These are phyloP conservation scores for Psilocybe cyanescens DNA, from an alignment of 768 basidiomycete species.

Conservation along the genomic window DNA sequence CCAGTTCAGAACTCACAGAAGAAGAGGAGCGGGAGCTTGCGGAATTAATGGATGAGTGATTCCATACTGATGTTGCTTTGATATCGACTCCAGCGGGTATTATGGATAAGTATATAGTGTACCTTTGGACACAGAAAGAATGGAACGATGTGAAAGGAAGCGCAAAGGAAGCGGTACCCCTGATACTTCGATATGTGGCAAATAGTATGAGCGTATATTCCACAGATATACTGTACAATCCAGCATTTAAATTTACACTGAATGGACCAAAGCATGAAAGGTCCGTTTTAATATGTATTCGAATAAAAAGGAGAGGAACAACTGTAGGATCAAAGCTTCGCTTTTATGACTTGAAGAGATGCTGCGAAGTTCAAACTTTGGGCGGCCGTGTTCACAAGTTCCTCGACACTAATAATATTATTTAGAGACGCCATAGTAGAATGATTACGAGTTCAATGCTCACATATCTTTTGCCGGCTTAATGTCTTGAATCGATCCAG, in stretches of 20 bases:
- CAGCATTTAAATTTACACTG: no score
- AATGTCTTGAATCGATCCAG: constrained; percentile 75
- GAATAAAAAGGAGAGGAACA: background rate
- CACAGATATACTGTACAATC: no score
- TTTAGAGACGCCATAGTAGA: constrained; percentile 14
- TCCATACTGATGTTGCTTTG: background rate
- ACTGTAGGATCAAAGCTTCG: constrained; percentile 58
- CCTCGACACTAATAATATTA: constrained; percentile 63
- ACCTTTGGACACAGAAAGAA: background rate
- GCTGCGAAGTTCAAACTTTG: constrained; percentile 52
- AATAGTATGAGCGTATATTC: no score
- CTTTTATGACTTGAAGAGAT: constrained; percentile 41
- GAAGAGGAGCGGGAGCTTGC: constrained; percentile 92
- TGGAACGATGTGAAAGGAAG: background rate
- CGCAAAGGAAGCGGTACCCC: background rate
- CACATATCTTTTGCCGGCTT: constrained; percentile 87
- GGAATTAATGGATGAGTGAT: constrained; percentile 56
- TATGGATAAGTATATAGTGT: background rate
- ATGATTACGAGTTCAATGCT: constrained; percentile 29
- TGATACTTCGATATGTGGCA: no score
- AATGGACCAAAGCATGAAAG: no score
- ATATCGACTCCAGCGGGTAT: background rate
- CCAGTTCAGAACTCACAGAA: constrained; percentile 62
- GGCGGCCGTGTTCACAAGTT: constrained; percentile 75
- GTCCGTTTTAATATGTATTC: no score